Evolutionary conservation across 768 basidiomycete genomes (phyloP).

Genomic region (Udeniomyces megalosporus): DNA sequence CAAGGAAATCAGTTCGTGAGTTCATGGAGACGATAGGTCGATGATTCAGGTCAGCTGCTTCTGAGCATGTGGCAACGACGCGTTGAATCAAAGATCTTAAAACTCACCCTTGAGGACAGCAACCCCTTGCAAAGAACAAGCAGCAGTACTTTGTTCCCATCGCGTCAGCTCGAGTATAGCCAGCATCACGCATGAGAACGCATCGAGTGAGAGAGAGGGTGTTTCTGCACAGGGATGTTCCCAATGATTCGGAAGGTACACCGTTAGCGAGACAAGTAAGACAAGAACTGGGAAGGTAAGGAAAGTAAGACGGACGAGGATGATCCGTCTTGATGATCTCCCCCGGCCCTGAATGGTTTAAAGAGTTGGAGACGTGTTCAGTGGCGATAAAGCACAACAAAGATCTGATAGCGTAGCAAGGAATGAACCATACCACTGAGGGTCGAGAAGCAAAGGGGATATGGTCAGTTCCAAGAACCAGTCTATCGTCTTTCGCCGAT

Average conservation of each 20-base stretch:
- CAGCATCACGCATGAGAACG: constrained; percentile 69
- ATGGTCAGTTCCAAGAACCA: too few species aligned
- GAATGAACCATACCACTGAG: constrained; percentile 38
- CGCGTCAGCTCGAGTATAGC: constrained; percentile 86
- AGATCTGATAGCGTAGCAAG: background rate
- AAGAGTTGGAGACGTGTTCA: too few species aligned
- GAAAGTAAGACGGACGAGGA: constrained; percentile 62
- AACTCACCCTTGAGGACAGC: constrained; percentile 73
- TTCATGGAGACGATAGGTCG: too few species aligned
- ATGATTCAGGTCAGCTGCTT: background rate
- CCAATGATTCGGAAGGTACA: background rate
- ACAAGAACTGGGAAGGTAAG: background rate
- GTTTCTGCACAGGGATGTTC: constrained; percentile 42
- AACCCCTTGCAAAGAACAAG: constrained; percentile 87
- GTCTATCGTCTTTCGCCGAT: too few species aligned
- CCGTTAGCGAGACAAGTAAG: background rate
- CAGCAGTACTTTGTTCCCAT: constrained; percentile 85
- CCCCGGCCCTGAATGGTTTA: constrained; percentile 91
- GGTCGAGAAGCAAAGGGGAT: background rate
- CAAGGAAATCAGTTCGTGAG: background rate
- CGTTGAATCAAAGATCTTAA: too few species aligned
- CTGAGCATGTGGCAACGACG: background rate
- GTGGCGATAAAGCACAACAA: too few species aligned
- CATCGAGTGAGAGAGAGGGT: constrained; percentile 86
- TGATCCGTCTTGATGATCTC: constrained; percentile 88